These are phyloP conservation scores for Parmelia sp. DNA, from an alignment of 495 filamentous ascomycete species.

Conservation along the genomic window DNA sequence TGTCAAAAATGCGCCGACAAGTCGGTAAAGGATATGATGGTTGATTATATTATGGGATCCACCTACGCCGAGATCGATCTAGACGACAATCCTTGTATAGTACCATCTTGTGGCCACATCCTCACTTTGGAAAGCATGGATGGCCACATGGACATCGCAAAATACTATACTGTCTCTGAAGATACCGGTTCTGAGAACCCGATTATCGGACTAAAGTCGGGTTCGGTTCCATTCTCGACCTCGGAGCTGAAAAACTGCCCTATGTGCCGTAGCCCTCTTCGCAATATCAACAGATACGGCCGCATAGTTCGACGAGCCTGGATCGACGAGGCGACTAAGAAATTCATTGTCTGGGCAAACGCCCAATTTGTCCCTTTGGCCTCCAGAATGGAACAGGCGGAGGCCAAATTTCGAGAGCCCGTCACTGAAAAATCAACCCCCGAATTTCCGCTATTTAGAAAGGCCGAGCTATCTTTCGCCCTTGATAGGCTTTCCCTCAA, in stretches of 20 bases:
- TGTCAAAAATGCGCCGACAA: constrained; percentile 51
- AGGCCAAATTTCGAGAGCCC: constrained; percentile 28
- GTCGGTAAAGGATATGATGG: constrained; percentile 38
- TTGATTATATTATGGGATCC: constrained; percentile 48
- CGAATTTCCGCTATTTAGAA: constrained; percentile 5
- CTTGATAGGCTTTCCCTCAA: constrained; percentile 19
- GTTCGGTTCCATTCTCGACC: constrained; percentile 44
- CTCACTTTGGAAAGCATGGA: constrained; percentile 59
- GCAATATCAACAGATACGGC: constrained; percentile 59
- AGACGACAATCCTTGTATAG: constrained; percentile 52
- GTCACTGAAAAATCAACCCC: neutral
- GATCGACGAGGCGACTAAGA: constrained; percentile 63
- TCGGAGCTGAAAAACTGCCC: constrained; percentile 52
- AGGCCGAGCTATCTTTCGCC: constrained; percentile 15
- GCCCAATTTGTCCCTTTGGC: constrained; percentile 44
- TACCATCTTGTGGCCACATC: constrained; percentile 62
- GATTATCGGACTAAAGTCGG: constrained; percentile 38
- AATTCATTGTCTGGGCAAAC: constrained; percentile 52
- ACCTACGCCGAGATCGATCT: constrained; percentile 53
- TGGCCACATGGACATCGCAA: constrained; percentile 54
- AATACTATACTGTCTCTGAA: constrained; percentile 42
- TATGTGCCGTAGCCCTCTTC: constrained; percentile 55
- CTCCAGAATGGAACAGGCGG: constrained; percentile 31
- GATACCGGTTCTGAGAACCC: constrained; percentile 39
- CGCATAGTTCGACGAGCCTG: constrained; percentile 57